Evolutionary conservation across 2,329 filamentous ascomycete genomes (phyloP).

Genomic region (Xylaria sp.): DNA sequence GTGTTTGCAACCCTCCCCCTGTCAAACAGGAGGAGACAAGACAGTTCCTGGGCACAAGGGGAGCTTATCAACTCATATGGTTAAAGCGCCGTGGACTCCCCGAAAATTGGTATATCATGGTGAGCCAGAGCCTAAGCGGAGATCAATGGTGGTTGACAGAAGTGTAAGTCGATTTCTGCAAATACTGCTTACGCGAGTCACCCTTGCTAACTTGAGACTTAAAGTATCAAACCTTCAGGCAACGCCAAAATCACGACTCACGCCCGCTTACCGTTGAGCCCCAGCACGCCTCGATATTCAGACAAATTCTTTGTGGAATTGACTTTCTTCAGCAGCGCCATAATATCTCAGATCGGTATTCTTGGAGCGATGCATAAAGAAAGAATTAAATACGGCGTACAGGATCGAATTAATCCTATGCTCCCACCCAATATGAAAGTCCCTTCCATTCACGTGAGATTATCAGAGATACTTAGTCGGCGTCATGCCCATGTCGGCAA

Average conservation of each 20-base stretch:
- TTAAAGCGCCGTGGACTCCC: constrained; percentile 79
- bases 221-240: constrained; percentile 37
- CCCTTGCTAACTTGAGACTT: constrained; percentile 27
- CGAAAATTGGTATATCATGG: constrained; percentile 75
- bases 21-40: constrained; percentile 66
- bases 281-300: constrained; percentile 57
- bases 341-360: constrained; percentile 63
- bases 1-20: constrained; percentile 56
- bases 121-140: constrained; percentile 75
- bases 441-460: constrained; percentile 60
- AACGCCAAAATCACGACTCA: constrained; percentile 46
- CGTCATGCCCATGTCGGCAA: constrained; percentile 38
- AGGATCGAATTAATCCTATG: constrained; percentile 51
- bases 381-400: constrained; percentile 54
- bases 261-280: constrained; percentile 56
- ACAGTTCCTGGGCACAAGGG: constrained; percentile 69
- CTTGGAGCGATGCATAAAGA: constrained; percentile 59
- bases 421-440: constrained; percentile 58
- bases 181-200: constrained; percentile 5
- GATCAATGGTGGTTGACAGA: constrained; percentile 83
- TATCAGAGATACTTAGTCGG: constrained; percentile 56
- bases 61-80: constrained; percentile 72
- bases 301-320: constrained; percentile 64
- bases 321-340: constrained; percentile 60
- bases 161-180: constrained; percentile 58